Evolutionary conservation across 2,329 filamentous ascomycete genomes (phyloP).

Genomic region (Dactylellina sp.): DNA sequence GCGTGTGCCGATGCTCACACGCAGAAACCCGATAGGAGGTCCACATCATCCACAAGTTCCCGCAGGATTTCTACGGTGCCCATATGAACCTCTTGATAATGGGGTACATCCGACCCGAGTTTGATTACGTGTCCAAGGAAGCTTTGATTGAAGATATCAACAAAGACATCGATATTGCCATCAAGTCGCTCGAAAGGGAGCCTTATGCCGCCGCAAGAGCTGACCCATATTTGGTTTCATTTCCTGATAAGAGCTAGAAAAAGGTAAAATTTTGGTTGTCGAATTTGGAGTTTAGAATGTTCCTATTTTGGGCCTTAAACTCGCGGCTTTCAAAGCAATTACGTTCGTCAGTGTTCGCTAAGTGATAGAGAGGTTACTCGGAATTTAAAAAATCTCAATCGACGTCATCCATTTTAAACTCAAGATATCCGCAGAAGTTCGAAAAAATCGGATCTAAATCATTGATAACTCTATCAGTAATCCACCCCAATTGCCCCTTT

Average conservation of each 20-base stretch:
- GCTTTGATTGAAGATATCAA: conserved; percentile 88
- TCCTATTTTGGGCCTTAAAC: too few species aligned
- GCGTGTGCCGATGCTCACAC: conserved; percentile 23
- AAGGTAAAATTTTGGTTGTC: neutral
- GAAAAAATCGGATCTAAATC: too few species aligned
- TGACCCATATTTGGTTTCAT: conserved; percentile 56
- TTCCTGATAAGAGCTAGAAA: conserved; percentile 14
- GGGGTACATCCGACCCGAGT: conserved; percentile 89
- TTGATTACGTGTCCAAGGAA: conserved; percentile 86
- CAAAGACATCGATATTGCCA: conserved; percentile 86
- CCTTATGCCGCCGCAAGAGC: conserved; percentile 65
- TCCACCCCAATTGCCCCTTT: too few species aligned
- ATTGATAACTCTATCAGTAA: too few species aligned
- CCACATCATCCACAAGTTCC: conserved; percentile 83
- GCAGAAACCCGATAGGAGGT: conserved; percentile 71
- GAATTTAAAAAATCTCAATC: too few species aligned
- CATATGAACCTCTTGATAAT: conserved; percentile 82
- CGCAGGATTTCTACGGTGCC: conserved; percentile 83
- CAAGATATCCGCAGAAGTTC: too few species aligned
- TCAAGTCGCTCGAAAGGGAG: conserved; percentile 75
- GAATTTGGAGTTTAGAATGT: neutral
- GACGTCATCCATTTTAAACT: too few species aligned
- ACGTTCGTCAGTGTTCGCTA: too few species aligned
- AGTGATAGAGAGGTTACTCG: too few species aligned
- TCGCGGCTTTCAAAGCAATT: too few species aligned